Evolutionary conservation across 306 rosid species (phyloP).

Genomic region (Gleditsia sinensis): DNA sequence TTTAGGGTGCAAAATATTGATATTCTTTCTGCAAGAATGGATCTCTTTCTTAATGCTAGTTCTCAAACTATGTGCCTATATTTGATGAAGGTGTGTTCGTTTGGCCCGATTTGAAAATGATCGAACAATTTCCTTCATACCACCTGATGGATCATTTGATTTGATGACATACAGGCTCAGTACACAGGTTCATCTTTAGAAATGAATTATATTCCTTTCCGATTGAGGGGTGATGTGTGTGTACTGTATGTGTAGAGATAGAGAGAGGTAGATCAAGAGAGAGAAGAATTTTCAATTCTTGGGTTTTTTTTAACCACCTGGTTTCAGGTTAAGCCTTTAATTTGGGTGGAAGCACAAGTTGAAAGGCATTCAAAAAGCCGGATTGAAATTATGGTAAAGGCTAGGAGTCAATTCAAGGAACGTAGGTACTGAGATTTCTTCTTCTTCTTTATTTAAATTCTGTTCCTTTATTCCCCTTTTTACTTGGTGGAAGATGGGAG

Average conservation of each 20-base stretch:
- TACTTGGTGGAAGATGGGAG: conserved; percentile 22
- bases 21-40: conserved; percentile 19
- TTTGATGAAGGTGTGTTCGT: conserved; percentile 88
- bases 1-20: conserved; percentile 23
- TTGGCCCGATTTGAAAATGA: conserved; percentile 99
- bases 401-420: conserved; percentile 98
- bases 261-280: not conserved
- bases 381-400: conserved; percentile 88
- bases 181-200: conserved; percentile 71
- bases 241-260: not conserved
- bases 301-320: conserved; percentile 8
- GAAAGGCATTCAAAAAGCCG: conserved; percentile 98
- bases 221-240: conserved; percentile 28
- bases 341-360: conserved; percentile 98
- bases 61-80: conserved; percentile 34
- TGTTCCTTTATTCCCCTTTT: not conserved
- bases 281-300: not conserved
- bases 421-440: conserved; percentile 66
- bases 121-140: conserved; percentile 96
- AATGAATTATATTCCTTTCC: conserved; percentile 18
- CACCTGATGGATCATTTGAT: conserved; percentile 98
- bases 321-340: conserved; percentile 86
- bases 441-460: conserved; percentile 4
- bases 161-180: conserved; percentile 98
- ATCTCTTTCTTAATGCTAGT: conserved; percentile 13